Conservation (phyloP, 1,139 yeast species). For the Zygoascus meyerae region DNA sequence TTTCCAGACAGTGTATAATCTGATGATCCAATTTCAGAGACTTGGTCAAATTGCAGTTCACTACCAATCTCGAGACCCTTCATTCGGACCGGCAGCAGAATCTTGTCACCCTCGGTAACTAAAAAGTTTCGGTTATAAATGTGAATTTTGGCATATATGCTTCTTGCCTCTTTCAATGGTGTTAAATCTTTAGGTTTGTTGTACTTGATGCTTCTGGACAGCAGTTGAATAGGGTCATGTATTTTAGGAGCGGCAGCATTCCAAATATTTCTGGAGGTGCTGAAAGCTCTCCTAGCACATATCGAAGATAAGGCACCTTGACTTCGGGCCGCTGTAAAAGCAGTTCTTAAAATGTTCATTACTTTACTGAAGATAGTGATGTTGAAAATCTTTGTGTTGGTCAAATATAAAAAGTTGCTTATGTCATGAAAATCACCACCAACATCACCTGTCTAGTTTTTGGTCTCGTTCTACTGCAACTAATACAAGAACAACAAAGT, state of each 20-base stretch:
- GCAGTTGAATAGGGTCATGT: slow-evolving; percentile 12
- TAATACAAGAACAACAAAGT: too few species aligned
- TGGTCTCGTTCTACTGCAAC: too few species aligned
- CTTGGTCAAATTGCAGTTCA: slow-evolving; percentile 61
- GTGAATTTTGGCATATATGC: slow-evolving; percentile 72
- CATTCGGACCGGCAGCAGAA: slow-evolving; percentile 70
- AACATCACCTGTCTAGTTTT: too few species aligned
- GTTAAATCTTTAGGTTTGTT: slow-evolving; percentile 36
- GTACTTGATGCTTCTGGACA: slow-evolving; percentile 19
- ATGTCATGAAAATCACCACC: too few species aligned
- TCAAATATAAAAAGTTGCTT: too few species aligned
- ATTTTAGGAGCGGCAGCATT: not conserved
- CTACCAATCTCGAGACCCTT: slow-evolving; percentile 80
- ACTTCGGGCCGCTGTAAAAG: too few species aligned
- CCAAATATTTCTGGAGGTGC: too few species aligned
- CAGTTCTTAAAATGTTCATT: too few species aligned
- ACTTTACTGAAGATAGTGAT: too few species aligned
- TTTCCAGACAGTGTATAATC: slow-evolving; percentile 62
- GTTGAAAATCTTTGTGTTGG: too few species aligned
- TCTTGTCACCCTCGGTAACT: slow-evolving; percentile 85
- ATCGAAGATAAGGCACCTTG: too few species aligned
- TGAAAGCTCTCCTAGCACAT: too few species aligned
- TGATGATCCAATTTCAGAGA: slow-evolving; percentile 78
- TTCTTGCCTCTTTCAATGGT: slow-evolving; percentile 58
- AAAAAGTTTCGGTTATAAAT: slow-evolving; percentile 81